Conservation (phyloP, 2,329 filamentous ascomycete species). For the Balansia obtecta region DNA sequence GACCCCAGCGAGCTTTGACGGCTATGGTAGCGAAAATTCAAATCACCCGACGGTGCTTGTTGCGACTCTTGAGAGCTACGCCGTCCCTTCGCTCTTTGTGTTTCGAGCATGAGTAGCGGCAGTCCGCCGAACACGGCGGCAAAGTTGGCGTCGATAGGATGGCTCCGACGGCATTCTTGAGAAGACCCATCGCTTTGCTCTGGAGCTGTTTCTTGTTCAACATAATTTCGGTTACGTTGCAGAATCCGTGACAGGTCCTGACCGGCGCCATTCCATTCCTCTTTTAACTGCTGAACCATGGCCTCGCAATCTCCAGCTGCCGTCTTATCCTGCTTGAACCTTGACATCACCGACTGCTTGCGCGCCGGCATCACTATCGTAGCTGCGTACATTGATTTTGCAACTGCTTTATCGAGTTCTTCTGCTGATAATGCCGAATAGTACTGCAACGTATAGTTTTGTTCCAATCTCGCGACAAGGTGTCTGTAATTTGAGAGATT, state of each 20-base stretch:
- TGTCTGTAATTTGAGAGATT: slow-evolving; percentile 38
- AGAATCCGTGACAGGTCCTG: slow-evolving; percentile 21
- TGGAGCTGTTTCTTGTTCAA: slow-evolving; percentile 11
- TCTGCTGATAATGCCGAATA: slow-evolving; percentile 29
- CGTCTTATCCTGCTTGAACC: slow-evolving; percentile 20
- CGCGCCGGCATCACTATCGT: slow-evolving; percentile 15
- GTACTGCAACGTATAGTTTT: slow-evolving; percentile 30
- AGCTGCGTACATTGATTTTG: slow-evolving; percentile 20
- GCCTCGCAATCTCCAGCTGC: slow-evolving; percentile 17
- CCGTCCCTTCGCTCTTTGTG: slow-evolving; percentile 13
- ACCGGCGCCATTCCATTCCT: slow-evolving; percentile 26
- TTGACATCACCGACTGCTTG: slow-evolving; percentile 22
- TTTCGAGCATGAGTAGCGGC: slow-evolving; percentile 19
- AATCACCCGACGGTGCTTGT: not conserved
- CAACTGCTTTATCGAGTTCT: slow-evolving; percentile 23
- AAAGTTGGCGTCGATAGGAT: slow-evolving; percentile 16
- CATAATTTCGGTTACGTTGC: slow-evolving; percentile 21
- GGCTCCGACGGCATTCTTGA: slow-evolving; percentile 10
- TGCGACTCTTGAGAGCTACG: slow-evolving; percentile 7
- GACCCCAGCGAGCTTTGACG: slow-evolving; percentile 5
- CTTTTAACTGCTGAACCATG: slow-evolving; percentile 24
- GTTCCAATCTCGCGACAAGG: slow-evolving; percentile 30
- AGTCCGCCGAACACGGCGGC: slow-evolving; percentile 25
- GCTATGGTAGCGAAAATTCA: slow-evolving; percentile 3
- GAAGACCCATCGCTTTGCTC: slow-evolving; percentile 14